Evolutionary conservation across 2,329 filamentous ascomycete species (phyloP).

Genomic region (Podosphaera fusca): DNA sequence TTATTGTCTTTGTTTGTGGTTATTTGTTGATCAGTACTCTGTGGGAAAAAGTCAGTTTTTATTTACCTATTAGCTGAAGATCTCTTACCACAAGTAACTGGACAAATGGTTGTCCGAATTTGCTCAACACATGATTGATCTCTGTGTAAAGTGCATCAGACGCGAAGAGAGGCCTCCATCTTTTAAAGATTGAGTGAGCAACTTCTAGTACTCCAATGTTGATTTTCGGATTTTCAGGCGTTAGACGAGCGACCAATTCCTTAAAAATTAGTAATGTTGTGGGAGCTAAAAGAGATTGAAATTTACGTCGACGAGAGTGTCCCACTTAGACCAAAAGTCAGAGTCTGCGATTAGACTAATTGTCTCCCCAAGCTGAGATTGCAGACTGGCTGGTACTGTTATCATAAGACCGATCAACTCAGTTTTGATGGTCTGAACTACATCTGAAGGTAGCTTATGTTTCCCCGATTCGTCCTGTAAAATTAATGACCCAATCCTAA

Average conservation of each 20-base stretch:
- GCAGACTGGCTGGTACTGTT: constrained; percentile 62
- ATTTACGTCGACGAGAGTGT: constrained; percentile 66
- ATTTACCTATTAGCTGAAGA: neutral
- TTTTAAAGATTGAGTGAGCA: constrained; percentile 89
- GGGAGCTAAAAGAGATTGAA: neutral
- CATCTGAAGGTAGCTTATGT: constrained; percentile 64
- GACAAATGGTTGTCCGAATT: constrained; percentile 68
- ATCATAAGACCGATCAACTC: constrained; percentile 97
- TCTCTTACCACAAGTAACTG: constrained; percentile 45
- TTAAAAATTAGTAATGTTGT: constrained; percentile 15
- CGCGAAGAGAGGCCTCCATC: constrained; percentile 84
- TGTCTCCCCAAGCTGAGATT: constrained; percentile 84
- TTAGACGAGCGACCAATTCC: constrained; percentile 76
- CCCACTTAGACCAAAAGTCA: constrained; percentile 90
- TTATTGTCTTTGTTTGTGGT: constrained; percentile 55
- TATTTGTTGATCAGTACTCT: constrained; percentile 49
- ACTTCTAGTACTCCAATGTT: constrained; percentile 93
- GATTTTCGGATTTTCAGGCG: constrained; percentile 54
- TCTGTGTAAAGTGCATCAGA: constrained; percentile 85
- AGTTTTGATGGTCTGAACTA: constrained; percentile 77
- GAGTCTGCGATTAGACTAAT: constrained; percentile 96
- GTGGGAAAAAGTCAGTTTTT: neutral
- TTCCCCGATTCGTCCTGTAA: constrained; percentile 70
- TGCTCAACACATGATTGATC: constrained; percentile 81
- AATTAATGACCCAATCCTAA: constrained; percentile 6